phyloP scores from a whole-genome alignment of 129 eudicot genomes.

The Rutidosis leptorrhynchoides region DNA sequence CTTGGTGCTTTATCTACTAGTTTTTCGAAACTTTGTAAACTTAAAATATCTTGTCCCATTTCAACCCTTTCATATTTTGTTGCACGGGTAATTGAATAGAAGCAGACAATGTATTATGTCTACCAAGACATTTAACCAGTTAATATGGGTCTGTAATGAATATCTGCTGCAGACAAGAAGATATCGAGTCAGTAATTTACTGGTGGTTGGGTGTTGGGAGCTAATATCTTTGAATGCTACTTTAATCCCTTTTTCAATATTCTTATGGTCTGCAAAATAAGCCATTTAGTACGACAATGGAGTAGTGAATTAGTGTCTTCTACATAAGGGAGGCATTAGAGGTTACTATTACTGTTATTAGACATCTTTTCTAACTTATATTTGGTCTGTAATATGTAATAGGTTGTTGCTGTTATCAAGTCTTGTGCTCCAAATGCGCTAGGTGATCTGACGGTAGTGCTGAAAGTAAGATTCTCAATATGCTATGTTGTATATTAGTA shows the following conservation, averaged over 20 bases:
- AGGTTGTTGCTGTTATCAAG: conserved; percentile 88
- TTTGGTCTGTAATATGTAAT: conserved; percentile 22
- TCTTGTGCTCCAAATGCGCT: conserved; percentile 70
- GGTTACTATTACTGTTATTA: neutral
- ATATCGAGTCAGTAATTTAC: neutral
- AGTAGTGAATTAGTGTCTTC: neutral
- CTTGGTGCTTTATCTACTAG: neutral
- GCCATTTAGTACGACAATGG: neutral
- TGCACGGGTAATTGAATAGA: neutral
- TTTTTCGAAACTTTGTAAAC: conserved; percentile 1
- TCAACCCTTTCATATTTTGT: neutral
- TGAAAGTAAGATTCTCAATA: conserved; percentile 52
- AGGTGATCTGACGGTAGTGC: conserved; percentile 72
- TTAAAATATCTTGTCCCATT: neutral
- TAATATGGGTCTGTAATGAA: neutral
- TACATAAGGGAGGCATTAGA: neutral
- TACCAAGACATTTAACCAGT: neutral
- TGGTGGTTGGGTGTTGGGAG: neutral
- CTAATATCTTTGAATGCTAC: neutral
- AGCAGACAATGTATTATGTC: neutral
- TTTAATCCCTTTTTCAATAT: neutral
- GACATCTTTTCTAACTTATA: neutral
- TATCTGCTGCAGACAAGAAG: neutral
- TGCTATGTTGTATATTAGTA: neutral
- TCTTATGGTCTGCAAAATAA: neutral